Percentiles rank a stretch among this genome's conserved stretches.
Conservation (phyloP, 2,329 filamentous ascomycete genomes). For the Chlorencoelia australis region DNA sequence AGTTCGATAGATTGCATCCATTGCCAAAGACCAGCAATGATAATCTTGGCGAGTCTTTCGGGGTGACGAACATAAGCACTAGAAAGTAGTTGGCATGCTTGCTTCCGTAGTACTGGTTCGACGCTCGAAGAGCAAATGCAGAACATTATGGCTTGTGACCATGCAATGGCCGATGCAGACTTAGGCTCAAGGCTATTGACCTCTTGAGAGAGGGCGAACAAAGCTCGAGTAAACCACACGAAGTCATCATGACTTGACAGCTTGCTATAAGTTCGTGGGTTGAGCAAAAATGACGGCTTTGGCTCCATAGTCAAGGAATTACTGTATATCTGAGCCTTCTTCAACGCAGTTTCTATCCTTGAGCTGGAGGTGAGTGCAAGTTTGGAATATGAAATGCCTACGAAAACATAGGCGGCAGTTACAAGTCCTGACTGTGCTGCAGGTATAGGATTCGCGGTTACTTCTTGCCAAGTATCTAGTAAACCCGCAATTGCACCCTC, state of each 20-base stretch:
- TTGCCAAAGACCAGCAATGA: slow-evolving; percentile 68
- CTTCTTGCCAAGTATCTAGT: slow-evolving; percentile 65
- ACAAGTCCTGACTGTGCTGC: slow-evolving; percentile 78
- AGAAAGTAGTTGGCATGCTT: slow-evolving; percentile 52
- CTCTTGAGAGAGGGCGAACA: slow-evolving; percentile 49
- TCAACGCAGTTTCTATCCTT: slow-evolving; percentile 45
- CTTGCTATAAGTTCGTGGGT: slow-evolving; percentile 76
- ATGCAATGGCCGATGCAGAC: slow-evolving; percentile 50
- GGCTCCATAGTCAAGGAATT: slow-evolving; percentile 61
- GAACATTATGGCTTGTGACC: slow-evolving; percentile 82
- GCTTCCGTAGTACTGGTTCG: slow-evolving; percentile 52
- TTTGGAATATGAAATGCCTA: slow-evolving; percentile 48
- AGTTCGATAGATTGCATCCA: slow-evolving; percentile 60
- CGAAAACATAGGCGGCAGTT: slow-evolving; percentile 65
- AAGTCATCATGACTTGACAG: slow-evolving; percentile 65
- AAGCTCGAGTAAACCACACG: slow-evolving; percentile 62
- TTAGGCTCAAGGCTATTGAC: slow-evolving; percentile 37
- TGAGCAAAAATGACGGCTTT: slow-evolving; percentile 82
- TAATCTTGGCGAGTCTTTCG: slow-evolving; percentile 45
- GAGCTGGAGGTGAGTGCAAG: slow-evolving; percentile 43
- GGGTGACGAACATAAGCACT: slow-evolving; percentile 53
- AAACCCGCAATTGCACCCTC: slow-evolving; percentile 46
- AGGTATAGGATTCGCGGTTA: slow-evolving; percentile 64
- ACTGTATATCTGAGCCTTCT: slow-evolving; percentile 52
- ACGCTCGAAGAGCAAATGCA: slow-evolving; percentile 55